These are phyloP conservation scores for Dendrobium nobile DNA, from an alignment of 106 monocot species.

Conservation along the genomic window DNA sequence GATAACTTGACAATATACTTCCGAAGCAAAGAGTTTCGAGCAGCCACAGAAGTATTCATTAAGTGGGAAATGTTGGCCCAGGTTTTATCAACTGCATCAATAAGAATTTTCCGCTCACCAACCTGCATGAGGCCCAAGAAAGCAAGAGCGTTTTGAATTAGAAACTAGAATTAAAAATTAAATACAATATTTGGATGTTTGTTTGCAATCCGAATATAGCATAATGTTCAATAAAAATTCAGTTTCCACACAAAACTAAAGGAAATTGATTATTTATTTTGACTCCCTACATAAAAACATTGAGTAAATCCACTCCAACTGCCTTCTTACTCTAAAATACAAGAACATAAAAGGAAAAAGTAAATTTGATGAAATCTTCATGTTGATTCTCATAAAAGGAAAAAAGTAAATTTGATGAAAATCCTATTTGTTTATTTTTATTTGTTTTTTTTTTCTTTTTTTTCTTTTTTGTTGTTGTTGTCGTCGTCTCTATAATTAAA, in stretches of 20 bases:
- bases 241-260: not conserved
- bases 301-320: not conserved
- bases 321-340: not conserved
- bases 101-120: slow-evolving; percentile 52
- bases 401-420: not conserved
- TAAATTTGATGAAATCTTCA: too few species aligned
- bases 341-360: not conserved
- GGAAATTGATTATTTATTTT: not conserved
- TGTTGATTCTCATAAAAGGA: not conserved
- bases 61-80: slow-evolving; percentile 65
- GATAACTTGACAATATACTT: slow-evolving; percentile 86
- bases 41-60: slow-evolving; percentile 60
- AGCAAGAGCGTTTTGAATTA: slow-evolving; percentile 8
- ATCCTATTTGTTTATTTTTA: too few species aligned
- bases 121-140: slow-evolving; percentile 37
- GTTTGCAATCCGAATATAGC: not conserved
- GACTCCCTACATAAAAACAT: not conserved
- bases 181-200: not conserved
- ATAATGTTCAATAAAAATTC: not conserved
- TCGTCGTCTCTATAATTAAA: too few species aligned
- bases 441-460: too few species aligned
- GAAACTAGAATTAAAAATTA: not conserved
- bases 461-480: too few species aligned
- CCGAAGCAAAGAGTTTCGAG: slow-evolving; percentile 71
- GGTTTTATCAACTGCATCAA: slow-evolving; percentile 34